Conservation (phyloP, 495 filamentous ascomycete genomes). For the Chaetomium tenue region DNA sequence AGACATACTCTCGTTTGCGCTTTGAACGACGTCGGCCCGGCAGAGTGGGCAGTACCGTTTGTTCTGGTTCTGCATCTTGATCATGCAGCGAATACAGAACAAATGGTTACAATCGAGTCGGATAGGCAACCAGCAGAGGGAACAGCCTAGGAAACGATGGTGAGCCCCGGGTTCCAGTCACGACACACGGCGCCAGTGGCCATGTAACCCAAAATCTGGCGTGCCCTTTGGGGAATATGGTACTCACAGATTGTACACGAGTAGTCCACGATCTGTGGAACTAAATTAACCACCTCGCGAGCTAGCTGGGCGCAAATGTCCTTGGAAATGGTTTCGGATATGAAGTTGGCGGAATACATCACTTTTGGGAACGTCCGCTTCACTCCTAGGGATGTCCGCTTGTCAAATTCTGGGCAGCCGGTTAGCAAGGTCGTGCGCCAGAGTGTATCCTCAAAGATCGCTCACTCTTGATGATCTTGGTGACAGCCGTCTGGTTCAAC, state of each 20-base stretch:
- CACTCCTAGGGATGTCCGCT: slow-evolving; percentile 66
- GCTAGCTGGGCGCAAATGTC: slow-evolving; percentile 65
- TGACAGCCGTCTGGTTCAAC: slow-evolving; percentile 65
- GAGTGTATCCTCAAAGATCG: neutral
- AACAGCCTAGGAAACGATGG: slow-evolving; percentile 35
- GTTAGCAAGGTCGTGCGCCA: slow-evolving; percentile 2
- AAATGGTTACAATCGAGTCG: slow-evolving; percentile 62
- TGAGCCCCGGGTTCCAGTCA: neutral
- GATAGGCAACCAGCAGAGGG: slow-evolving; percentile 65
- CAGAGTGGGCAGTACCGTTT: slow-evolving; percentile 66
- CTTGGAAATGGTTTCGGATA: slow-evolving; percentile 59
- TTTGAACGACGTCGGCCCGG: slow-evolving; percentile 57
- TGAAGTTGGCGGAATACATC: slow-evolving; percentile 49
- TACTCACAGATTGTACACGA: slow-evolving; percentile 67
- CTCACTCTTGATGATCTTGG: slow-evolving; percentile 76
- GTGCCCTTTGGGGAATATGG: neutral
- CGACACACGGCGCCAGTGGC: neutral
- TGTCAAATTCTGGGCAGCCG: slow-evolving; percentile 66
- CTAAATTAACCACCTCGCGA: slow-evolving; percentile 59
- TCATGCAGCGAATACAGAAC: slow-evolving; percentile 71
- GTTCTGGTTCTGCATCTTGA: slow-evolving; percentile 63
- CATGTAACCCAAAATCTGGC: neutral
- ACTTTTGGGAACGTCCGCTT: slow-evolving; percentile 52
- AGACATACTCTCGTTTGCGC: slow-evolving; percentile 55
- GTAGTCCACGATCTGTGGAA: slow-evolving; percentile 72